A percentile compares a stretch with the other conserved stretches of the same genome.
Evolutionary conservation across 495 filamentous ascomycete genomes (phyloP).

Genomic region (Evernia prunastri): DNA sequence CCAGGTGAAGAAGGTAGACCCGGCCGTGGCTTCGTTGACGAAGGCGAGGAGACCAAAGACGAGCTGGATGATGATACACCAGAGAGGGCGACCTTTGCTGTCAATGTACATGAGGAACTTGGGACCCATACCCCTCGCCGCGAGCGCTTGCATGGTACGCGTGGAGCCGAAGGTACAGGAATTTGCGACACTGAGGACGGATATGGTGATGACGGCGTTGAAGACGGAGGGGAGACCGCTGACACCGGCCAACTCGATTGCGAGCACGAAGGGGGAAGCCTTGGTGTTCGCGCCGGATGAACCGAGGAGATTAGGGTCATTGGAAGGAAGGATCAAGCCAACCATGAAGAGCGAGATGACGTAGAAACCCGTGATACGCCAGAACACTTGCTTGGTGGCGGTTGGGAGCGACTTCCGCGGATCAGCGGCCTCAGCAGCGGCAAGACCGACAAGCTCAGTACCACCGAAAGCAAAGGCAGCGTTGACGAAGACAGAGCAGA

Average conservation of each 20-base stretch:
- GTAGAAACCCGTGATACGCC: constrained; percentile 72
- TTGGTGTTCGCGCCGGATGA: constrained; percentile 44
- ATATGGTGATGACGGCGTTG: constrained; percentile 66
- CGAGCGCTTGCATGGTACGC: constrained; percentile 58
- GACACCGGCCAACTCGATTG: constrained; percentile 60
- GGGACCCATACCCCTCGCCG: constrained; percentile 51
- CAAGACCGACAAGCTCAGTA: constrained; percentile 66
- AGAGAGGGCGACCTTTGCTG: constrained; percentile 50
- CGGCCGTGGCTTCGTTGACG: constrained; percentile 42
- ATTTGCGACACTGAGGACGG: constrained; percentile 60
- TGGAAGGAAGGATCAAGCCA: constrained; percentile 59
- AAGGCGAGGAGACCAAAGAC: constrained; percentile 50
- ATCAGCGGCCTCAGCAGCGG: constrained; percentile 62
- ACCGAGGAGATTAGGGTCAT: constrained; percentile 42
- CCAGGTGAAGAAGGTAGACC: constrained; percentile 49
- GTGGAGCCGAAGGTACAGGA: constrained; percentile 57
- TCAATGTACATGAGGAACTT: constrained; percentile 52
- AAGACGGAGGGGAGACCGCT: constrained; percentile 62
- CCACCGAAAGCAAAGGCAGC: constrained; percentile 69
- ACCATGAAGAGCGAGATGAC: constrained; percentile 67
- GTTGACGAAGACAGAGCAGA: constrained; percentile 67
- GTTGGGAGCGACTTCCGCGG: constrained; percentile 58
- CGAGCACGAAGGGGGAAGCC: constrained; percentile 70
- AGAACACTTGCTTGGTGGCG: constrained; percentile 68
- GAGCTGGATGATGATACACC: constrained; percentile 47